Base-by-base conservation (phyloP, 176 grass and related monocot genomes). In the Oryza brachyantha region DNA sequence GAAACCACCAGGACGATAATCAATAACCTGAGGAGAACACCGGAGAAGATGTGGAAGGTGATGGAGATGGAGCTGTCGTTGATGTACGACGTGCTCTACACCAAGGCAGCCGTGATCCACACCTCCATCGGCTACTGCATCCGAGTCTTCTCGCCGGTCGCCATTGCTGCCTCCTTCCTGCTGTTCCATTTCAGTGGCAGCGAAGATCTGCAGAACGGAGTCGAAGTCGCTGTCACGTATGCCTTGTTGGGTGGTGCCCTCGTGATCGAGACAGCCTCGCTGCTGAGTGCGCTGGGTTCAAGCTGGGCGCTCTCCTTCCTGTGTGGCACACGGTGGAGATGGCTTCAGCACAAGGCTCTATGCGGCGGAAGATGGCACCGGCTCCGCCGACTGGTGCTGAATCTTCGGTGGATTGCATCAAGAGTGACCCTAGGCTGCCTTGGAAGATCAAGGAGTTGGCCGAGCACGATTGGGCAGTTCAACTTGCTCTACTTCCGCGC, bases 171-270 rank as follows among this genome's bases (percentile, higher is more conserved):
- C 10, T 41, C 39, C 1, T 74, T 74, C 1, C 10, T 74, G 11
- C 3, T 74, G n/a, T 74, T 77, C 3, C 61, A 81, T 27, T 24
- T 84, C 3, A 74, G 72, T 3, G 24, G 61, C 35, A 6, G 35
- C 24, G 84, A 80, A 43, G 58, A 75, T 1, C 39, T 10, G 14
- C 36, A 74, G 26, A 57, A 52, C 9, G 13, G 29, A 17, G 24
- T 69, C 28, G 84, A 90, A 9, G 2, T 87, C 14, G 1, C 21
- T 5, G 74, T 90, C 32, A 86, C 88, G 13, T 90, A 90, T 27
- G 2, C 76, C 12, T 38, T 90, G 29, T 70, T 90, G 4, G 84
- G 21, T 5, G 84, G 78, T 4, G 84, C 84, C 75, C 40, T 90
- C 55, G 48, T 41, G 39, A 12, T 68, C 31, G 78, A 80, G 50